Base-by-base conservation (phyloP, 2,329 filamentous ascomycete genomes). In the Fusarium albosuccineum region DNA sequence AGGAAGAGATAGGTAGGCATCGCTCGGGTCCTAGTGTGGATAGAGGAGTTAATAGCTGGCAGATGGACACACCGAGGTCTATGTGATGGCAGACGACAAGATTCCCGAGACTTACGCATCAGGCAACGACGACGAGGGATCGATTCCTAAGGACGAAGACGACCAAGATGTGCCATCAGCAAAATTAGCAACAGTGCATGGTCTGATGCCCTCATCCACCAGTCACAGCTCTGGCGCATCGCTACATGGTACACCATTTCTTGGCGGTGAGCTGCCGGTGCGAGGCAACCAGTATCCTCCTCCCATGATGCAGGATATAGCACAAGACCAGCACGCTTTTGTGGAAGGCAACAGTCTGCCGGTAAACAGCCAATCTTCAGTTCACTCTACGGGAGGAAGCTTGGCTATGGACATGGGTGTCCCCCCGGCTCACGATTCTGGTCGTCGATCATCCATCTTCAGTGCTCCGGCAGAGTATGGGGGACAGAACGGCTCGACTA, bases 1-100 rank as follows among this genome's bases (percentile, higher is more conserved):
- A 84, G 42, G 83, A 82, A 27, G 86, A 88, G 69, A 85, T 89
- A 51, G 87, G 88, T 89, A 75, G 66, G 82, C 29, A 11, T 14
- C 17, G 3, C 7, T 22, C 22, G 8, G n/a, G 9, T 34, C 27
- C 39, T 6, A 16, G 5, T 7, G 34, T 16, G 10, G 41, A 10
- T 14, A 34, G 22, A 16, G 29, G 29, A 44, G 72, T 64, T 66
- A 40, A 72, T 34, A 10, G 11, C 39, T 39, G 6, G 4, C 51
- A 87, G 86, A 87, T 71, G 82, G 74, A 45, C 78, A 77, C 5
- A 82, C 81, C 9, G 78, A 81, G 40, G 78, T 87, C 16, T 83
- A 80, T 51, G 83, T 88, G 44, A 84, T 83, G 78, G 80, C 82
- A 3, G 84, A 86, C 55, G 84, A 87, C 64, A 85, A 85, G 64